These are phyloP conservation scores for Kluyveromyces starmeri DNA, from an alignment of 805 yeast species.

Conservation along the genomic window DNA sequence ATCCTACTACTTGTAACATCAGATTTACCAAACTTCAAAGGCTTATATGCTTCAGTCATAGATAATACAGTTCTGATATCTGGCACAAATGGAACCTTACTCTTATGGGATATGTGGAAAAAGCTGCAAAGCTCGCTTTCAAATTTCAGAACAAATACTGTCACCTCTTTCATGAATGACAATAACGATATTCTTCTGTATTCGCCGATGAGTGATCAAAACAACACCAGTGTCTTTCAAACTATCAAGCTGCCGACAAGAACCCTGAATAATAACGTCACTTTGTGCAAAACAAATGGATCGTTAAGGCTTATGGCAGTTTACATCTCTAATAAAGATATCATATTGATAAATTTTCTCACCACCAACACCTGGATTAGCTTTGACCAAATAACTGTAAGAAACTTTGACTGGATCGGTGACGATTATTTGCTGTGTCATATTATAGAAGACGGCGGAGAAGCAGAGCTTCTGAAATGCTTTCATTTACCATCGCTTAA, in stretches of 20 bases:
- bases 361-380: conserved; percentile 24
- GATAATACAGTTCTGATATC: conserved; percentile 1
- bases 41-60: background rate
- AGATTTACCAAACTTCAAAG: background rate
- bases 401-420: conserved; percentile 28
- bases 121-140: conserved; percentile 14
- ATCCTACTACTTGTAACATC: conserved; percentile 14
- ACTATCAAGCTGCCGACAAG: conserved; percentile 25
- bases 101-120: conserved; percentile 24
- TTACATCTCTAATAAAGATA: conserved; percentile 24
- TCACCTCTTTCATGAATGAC: conserved; percentile 17
- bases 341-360: conserved; percentile 23
- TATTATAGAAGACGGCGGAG: conserved; percentile 16
- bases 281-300: conserved; percentile 18
- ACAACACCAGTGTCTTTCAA: conserved; percentile 16
- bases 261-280: conserved; percentile 23
- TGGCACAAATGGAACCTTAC: conserved; percentile 15
- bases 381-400: conserved; percentile 17
- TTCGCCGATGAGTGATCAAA: conserved; percentile 20
- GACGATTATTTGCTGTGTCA: conserved; percentile 23
- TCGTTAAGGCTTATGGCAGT: conserved; percentile 19
- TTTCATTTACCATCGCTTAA: conserved; percentile 19
- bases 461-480: conserved; percentile 14
- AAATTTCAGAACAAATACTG: conserved; percentile 17
- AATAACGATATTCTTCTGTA: conserved; percentile 24